phyloP scores from a whole-genome alignment of 1,284 basidiomycete species.

The Rhodotorula sp. region DNA sequence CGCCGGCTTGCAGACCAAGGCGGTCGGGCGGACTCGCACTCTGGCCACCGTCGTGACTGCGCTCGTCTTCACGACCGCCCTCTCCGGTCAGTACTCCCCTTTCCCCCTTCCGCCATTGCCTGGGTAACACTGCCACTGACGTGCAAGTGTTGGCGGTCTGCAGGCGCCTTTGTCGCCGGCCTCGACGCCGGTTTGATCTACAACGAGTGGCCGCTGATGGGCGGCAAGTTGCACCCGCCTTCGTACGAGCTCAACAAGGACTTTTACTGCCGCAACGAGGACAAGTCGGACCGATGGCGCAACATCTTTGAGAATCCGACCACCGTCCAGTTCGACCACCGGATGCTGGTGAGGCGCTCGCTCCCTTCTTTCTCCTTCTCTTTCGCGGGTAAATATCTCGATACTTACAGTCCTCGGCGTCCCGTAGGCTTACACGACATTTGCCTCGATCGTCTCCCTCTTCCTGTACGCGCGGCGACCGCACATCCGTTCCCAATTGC shows the following conservation, averaged over 20 bases:
- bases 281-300: conserved; percentile 73
- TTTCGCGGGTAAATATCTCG: not conserved
- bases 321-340: conserved; percentile 95
- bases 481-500: conserved; percentile 61
- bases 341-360: conserved; percentile 66
- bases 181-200: conserved; percentile 94
- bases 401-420: conserved; percentile 7
- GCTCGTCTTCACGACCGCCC: conserved; percentile 82
- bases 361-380: conserved; percentile 15
- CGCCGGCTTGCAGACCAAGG: conserved; percentile 58
- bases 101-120: not conserved
- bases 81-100: conserved; percentile 63
- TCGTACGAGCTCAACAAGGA: conserved; percentile 75
- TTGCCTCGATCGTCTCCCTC: conserved; percentile 63
- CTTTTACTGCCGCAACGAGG: conserved; percentile 65
- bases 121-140: fast-evolving
- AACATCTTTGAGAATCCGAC: conserved; percentile 97
- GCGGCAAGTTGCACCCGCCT: conserved; percentile 72
- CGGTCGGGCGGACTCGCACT: conserved; percentile 61
- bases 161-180: conserved; percentile 96
- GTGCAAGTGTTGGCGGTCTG: not conserved
- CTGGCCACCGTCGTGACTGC: conserved; percentile 64
- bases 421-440: conserved; percentile 74
- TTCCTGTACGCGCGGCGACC: conserved; percentile 59
- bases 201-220: conserved; percentile 98